Evolutionary conservation across 2,329 filamentous ascomycete species (phyloP).

Genomic region (Thielaviopsis musarum): DNA sequence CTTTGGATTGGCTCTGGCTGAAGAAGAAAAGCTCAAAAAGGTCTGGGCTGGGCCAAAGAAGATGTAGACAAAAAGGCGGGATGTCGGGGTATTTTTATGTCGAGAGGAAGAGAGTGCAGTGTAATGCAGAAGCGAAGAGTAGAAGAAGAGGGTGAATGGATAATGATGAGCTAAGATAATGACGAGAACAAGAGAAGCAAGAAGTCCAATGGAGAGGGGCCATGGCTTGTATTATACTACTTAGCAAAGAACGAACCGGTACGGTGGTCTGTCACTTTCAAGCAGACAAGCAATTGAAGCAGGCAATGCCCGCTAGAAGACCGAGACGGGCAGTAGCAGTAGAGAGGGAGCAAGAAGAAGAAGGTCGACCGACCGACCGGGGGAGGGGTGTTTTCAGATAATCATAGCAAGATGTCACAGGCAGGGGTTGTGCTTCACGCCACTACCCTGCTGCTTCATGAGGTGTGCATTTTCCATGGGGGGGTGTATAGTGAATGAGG

Average conservation of each 20-base stretch:
- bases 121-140: constrained; percentile 1
- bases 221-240: constrained; percentile 11
- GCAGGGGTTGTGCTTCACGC: neutral
- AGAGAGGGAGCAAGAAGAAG: no score
- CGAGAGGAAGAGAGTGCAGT: neutral
- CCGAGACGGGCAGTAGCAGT: no score
- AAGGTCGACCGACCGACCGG: neutral
- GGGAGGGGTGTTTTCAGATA: neutral
- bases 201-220: constrained; percentile 3
- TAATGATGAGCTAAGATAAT: constrained; percentile 3
- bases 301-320: neutral
- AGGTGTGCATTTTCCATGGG: neutral
- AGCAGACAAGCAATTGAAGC: neutral
- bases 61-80: neutral
- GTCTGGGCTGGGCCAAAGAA: neutral
- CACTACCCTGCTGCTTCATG: no score
- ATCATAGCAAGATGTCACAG: neutral
- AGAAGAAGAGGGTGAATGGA: constrained; percentile 7
- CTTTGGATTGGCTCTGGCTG: neutral
- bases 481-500: neutral
- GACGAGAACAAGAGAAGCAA: constrained; percentile 6
- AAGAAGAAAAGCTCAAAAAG: neutral
- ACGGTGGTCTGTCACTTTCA: neutral
- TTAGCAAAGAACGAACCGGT: neutral
- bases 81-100: neutral